Percentiles rank a stretch among this genome's conserved stretches.
phyloP scores from a whole-genome alignment of 305 asterid genomes.

The Stenogyne calaminthoides region DNA sequence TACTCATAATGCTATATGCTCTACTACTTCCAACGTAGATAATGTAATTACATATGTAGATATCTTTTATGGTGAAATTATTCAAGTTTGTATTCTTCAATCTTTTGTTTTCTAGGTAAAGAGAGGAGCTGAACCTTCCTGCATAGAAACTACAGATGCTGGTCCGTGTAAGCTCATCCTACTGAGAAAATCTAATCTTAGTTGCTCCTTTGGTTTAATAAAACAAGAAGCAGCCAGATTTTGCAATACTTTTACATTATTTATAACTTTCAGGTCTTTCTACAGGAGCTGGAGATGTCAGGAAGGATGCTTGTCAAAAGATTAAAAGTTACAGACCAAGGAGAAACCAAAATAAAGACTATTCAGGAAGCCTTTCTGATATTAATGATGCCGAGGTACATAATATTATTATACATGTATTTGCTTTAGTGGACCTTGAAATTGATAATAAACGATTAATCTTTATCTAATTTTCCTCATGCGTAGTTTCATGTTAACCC shows the following conservation, averaged over 20 bases:
- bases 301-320: conserved; percentile 18
- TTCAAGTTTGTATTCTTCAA: no score
- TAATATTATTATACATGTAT: background rate
- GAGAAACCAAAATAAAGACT: conserved; percentile 22
- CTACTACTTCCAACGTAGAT: background rate
- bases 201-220: background rate
- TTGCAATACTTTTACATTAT: background rate
- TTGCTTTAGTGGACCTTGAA: conserved; percentile 13
- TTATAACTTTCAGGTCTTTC: conserved; percentile 31
- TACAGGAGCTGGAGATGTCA: conserved; percentile 18
- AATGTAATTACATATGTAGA: background rate
- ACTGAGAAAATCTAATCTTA: conserved; percentile 22
- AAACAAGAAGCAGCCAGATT: background rate
- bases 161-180: conserved; percentile 17
- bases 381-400: conserved; percentile 53
- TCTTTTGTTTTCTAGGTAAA: conserved; percentile 24
- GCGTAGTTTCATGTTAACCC: background rate
- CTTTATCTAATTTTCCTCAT: conserved; percentile 6
- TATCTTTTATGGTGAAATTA: no score
- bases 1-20: background rate
- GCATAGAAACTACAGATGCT: conserved; percentile 25
- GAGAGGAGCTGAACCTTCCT: conserved; percentile 29
- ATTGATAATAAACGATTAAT: background rate
- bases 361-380: conserved; percentile 40
- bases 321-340: conserved; percentile 17